Evolutionary conservation across 108 stramenopile genomes (phyloP).

Genomic region (Parmales sp.): DNA sequence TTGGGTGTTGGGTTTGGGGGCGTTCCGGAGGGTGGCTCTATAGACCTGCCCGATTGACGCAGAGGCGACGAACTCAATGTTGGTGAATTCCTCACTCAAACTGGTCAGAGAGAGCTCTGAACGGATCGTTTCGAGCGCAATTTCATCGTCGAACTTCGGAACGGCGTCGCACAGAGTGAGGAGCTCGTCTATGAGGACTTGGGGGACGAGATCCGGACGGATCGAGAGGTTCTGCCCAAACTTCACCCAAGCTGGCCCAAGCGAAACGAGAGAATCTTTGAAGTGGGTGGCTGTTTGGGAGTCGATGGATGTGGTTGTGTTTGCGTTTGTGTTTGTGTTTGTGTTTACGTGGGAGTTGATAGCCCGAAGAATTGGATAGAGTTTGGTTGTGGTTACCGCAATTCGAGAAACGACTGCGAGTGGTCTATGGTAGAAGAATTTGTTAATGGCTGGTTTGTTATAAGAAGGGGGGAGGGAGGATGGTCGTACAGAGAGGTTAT

Average conservation of each 20-base stretch:
- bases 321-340: too few relatives aligned
- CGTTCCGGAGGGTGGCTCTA: conserved; percentile 30
- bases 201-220: conserved; percentile 82
- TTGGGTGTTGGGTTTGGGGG: conserved; percentile 6
- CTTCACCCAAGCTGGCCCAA: conserved; percentile 92
- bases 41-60: conserved; percentile 67
- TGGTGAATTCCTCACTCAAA: conserved; percentile 4
- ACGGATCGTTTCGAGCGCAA: conserved; percentile 57
- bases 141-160: conserved; percentile 60
- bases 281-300: too few relatives aligned
- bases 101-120: conserved; percentile 32
- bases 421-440: too few relatives aligned
- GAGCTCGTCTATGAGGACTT: conserved; percentile 67
- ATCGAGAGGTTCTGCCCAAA: conserved; percentile 78
- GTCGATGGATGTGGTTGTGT: too few relatives aligned
- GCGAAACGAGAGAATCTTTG: neutral
- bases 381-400: too few relatives aligned
- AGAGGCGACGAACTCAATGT: conserved; percentile 54
- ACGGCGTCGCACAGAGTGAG: conserved; percentile 87
- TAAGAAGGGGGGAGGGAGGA: too few relatives aligned
- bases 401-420: too few relatives aligned
- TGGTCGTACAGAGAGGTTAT: too few relatives aligned
- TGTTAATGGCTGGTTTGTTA: too few relatives aligned
- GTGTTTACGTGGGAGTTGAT: too few relatives aligned
- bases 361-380: too few relatives aligned